phyloP scores from a whole-genome alignment of 148 eudicot species.

The Rhododendron ferrugineum region DNA sequence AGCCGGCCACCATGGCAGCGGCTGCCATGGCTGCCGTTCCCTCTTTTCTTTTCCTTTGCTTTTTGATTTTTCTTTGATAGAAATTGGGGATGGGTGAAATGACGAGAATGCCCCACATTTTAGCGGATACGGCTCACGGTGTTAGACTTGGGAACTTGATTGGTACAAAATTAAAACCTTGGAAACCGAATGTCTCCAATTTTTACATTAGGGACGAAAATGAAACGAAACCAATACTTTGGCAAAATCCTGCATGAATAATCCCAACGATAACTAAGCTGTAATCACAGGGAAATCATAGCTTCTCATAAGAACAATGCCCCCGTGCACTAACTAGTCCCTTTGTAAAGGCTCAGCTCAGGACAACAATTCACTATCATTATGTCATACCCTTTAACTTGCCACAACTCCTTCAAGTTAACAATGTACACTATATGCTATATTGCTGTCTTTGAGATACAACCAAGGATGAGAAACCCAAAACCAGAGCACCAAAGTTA shows the following conservation, averaged over 20 bases:
- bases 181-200: too few relatives aligned
- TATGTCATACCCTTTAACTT: constrained; percentile 7
- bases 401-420: not conserved
- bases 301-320: not conserved
- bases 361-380: not conserved
- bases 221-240: too few relatives aligned
- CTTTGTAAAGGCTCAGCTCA: not conserved
- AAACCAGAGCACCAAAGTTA: not conserved
- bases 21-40: too few relatives aligned
- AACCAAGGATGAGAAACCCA: constrained; percentile 7
- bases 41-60: too few relatives aligned
- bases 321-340: not conserved
- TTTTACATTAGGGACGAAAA: too few relatives aligned
- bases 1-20: too few relatives aligned
- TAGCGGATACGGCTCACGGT: too few relatives aligned
- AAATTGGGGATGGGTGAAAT: too few relatives aligned
- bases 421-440: constrained; percentile 7
- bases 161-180: too few relatives aligned
- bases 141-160: too few relatives aligned
- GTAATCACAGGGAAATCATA: not conserved
- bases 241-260: not conserved
- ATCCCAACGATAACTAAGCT: not conserved
- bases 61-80: too few relatives aligned
- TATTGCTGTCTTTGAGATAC: not conserved
- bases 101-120: too few relatives aligned